phyloP scores from a whole-genome alignment of 179 eudicot species.

The Sideroxylon spinosum region DNA sequence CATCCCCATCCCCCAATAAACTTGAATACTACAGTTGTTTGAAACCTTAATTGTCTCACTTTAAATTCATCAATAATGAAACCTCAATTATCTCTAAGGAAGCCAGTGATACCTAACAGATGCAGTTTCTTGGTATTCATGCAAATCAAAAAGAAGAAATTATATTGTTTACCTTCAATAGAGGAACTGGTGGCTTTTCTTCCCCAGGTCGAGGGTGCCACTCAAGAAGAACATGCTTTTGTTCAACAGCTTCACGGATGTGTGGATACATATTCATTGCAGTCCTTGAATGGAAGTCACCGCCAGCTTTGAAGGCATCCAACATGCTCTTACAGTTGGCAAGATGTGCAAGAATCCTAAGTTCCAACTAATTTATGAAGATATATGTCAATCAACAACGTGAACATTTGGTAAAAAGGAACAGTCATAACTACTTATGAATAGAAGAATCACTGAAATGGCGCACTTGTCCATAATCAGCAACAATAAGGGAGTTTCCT shows the following conservation, averaged over 20 bases:
- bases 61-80: neutral
- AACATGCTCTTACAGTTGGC: slow-evolving; percentile 95
- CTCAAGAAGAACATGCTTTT: slow-evolving; percentile 75
- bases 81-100: neutral
- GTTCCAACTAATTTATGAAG: slow-evolving; percentile 59
- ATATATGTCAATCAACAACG: slow-evolving; percentile 8
- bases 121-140: neutral
- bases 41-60: neutral
- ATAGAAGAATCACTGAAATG: slow-evolving; percentile 3
- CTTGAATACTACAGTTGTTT: neutral
- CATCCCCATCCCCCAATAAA: neutral
- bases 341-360: slow-evolving; percentile 97
- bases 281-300: slow-evolving; percentile 97
- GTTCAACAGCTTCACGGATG: slow-evolving; percentile 77
- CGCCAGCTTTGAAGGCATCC: slow-evolving; percentile 93
- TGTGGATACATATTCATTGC: slow-evolving; percentile 99
- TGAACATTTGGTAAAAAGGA: neutral
- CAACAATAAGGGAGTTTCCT: slow-evolving; percentile 89
- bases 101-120: neutral
- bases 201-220: slow-evolving; percentile 95
- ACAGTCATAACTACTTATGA: neutral
- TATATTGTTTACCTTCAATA: slow-evolving; percentile 59
- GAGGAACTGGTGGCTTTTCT: slow-evolving; percentile 92
- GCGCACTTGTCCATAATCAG: slow-evolving; percentile 95
- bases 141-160: neutral